A percentile compares a stretch with the other conserved stretches of the same genome.
These are phyloP conservation scores for Aspergillus steynii DNA, from an alignment of 495 filamentous ascomycete species.

Conservation along the genomic window DNA sequence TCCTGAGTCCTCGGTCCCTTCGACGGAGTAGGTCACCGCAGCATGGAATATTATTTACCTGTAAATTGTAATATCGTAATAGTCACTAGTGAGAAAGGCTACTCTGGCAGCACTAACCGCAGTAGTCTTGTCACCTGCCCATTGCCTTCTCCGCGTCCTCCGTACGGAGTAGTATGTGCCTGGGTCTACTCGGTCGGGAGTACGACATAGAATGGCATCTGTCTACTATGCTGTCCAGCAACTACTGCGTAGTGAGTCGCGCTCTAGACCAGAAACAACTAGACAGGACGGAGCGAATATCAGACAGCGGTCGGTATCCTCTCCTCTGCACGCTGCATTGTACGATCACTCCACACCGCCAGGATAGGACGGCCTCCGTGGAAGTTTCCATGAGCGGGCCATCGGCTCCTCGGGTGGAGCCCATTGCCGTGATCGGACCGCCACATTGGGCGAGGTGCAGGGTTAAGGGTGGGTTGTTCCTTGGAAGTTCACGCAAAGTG, in stretches of 20 bases:
- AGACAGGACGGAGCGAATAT: not conserved
- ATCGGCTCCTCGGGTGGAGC: slow-evolving; percentile 24
- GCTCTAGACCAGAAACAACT: too few relatives aligned
- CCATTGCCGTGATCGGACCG: slow-evolving; percentile 28
- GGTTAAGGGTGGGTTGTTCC: slow-evolving; percentile 14
- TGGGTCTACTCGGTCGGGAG: too few relatives aligned
- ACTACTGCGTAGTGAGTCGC: too few relatives aligned
- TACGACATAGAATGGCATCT: too few relatives aligned
- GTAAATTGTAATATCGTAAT: too few relatives aligned
- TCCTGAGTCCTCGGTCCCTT: too few relatives aligned
- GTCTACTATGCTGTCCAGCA: too few relatives aligned
- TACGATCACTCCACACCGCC: slow-evolving; percentile 14
- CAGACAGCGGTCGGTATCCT: not conserved
- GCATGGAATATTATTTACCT: too few relatives aligned
- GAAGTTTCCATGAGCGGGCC: slow-evolving; percentile 32
- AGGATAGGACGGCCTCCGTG: slow-evolving; percentile 15
- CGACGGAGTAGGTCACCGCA: too few relatives aligned
- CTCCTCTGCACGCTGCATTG: not conserved
- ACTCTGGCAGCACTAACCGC: too few relatives aligned
- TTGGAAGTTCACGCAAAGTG: slow-evolving; percentile 22
- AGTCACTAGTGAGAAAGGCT: too few relatives aligned
- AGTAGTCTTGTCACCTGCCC: too few relatives aligned
- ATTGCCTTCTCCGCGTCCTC: not conserved
- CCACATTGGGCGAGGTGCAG: slow-evolving; percentile 31
- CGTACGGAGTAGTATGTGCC: not conserved